Evolutionary conservation across 306 rosid genomes (phyloP), one percentile per base, ranked within the genome.

Genomic region (Clitoria ternatea): DNA sequence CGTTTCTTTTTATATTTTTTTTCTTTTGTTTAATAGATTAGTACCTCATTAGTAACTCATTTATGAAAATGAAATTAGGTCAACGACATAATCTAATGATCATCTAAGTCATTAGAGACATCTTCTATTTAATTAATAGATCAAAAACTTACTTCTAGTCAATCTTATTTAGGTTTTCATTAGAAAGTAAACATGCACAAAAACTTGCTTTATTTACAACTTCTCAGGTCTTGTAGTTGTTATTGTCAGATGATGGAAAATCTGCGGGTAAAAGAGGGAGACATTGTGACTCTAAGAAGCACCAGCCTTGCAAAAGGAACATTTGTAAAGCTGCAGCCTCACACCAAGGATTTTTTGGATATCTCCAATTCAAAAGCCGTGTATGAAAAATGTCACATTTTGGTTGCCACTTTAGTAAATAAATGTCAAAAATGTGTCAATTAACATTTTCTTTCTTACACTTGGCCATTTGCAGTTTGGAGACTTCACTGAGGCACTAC

Each of bases 281-380:
- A 74, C 37, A 2, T 23, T 22, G 83, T 82, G 53, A 29, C 23
- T 61, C 73, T 87, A 71, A 87, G 59, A 76, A 87, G 30, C 72
- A 49, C 67, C 39, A 57, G 68, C 66, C 69, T 87, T 8, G 74
- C 48, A 0, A 79, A 72, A 72, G 91, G 81, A 72, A 74, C 61
- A 5, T 84, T 55, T 62, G 79, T 79, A 77, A 87, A 84, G 82
- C 53, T 87, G 73, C 89, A 87, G 48, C 92, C 89, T 45, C 89
- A 77, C 82, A 77, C 87, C 56, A 74, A 39, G 67, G 82, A 84
- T 56, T 87, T 87, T 60, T 56, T 82, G 74, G 82, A 84, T 64
- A 15, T 87, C 65, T 82, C 82, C 17, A 74, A 87, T 52, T 82
- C 77, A 79, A 87, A 69, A 67, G 85, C 85, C 35, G 75, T 80